Evolutionary conservation across 148 eudicot species (phyloP).

Genomic region (Rhododendron henanense): DNA sequence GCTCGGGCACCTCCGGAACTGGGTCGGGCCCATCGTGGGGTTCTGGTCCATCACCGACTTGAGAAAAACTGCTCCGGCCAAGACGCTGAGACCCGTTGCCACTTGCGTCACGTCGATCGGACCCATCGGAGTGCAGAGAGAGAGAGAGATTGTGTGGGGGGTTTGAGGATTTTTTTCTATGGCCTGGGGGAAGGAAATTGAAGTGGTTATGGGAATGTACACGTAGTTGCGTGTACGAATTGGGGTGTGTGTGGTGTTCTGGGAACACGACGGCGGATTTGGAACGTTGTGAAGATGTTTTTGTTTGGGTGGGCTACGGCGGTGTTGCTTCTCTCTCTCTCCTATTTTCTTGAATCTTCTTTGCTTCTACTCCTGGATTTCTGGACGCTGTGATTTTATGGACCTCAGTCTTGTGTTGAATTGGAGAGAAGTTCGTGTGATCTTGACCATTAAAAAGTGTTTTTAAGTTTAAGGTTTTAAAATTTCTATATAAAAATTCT

Average conservation of each 20-base stretch:
- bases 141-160: neutral
- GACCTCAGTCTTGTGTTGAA: no score
- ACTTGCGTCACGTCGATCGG: slow-evolving; percentile 72
- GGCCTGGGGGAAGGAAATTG: neutral
- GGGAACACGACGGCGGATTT: neutral
- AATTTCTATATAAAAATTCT: no score
- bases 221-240: slow-evolving; percentile 9
- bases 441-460: no score
- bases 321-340: neutral
- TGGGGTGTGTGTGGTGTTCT: neutral
- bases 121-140: slow-evolving; percentile 29
- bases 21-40: slow-evolving; percentile 62
- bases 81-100: slow-evolving; percentile 71
- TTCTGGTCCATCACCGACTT: slow-evolving; percentile 63
- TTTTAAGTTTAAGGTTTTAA: no score
- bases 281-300: slow-evolving; percentile 16
- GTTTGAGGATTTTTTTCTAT: neutral
- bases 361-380: neutral
- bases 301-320: neutral
- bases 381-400: neutral
- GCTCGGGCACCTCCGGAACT: slow-evolving; percentile 56
- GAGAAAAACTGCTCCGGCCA: slow-evolving; percentile 73
- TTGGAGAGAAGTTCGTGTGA: no score
- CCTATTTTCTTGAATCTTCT: neutral
- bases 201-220: slow-evolving; percentile 16